These are phyloP conservation scores for Chytridium lagenaria DNA, from an alignment of 371 early-diverging fungal species.

Conservation along the genomic window DNA sequence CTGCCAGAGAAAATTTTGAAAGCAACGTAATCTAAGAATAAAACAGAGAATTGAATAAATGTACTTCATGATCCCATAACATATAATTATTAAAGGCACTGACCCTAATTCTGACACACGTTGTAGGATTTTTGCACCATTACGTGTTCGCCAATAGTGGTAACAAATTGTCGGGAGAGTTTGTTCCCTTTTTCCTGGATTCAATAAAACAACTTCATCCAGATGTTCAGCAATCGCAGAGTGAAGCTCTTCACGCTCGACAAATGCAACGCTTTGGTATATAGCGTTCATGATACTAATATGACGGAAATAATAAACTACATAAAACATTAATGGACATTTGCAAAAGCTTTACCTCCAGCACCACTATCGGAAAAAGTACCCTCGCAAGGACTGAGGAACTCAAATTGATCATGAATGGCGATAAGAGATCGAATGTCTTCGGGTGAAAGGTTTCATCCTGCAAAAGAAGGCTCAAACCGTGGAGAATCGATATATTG, in stretches of 20 bases:
- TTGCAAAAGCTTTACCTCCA: no score
- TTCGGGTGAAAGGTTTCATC: neutral
- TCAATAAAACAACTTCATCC: neutral
- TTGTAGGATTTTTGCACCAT: neutral
- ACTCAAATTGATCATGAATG: neutral
- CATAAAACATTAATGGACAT: neutral
- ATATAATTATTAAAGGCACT: no score
- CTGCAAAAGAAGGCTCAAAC: neutral
- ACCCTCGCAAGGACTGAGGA: neutral
- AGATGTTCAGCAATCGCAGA: neutral
- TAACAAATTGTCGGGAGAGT: neutral
- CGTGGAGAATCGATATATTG: neutral
- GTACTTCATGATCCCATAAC: no score
- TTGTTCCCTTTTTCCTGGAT: neutral
- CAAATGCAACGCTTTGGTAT: neutral
- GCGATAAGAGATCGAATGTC: neutral
- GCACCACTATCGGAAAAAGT: no score
- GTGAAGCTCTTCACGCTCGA: neutral
- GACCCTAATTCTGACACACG: neutral
- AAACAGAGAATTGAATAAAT: neutral
- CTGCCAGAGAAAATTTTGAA: no score
- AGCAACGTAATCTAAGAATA: no score
- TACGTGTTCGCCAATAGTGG: neutral
- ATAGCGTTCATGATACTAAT: constrained; percentile 11
- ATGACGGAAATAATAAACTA: neutral